Evolutionary conservation across 2,329 filamentous ascomycete species (phyloP).

Genomic region (Aspergillus terreus): DNA sequence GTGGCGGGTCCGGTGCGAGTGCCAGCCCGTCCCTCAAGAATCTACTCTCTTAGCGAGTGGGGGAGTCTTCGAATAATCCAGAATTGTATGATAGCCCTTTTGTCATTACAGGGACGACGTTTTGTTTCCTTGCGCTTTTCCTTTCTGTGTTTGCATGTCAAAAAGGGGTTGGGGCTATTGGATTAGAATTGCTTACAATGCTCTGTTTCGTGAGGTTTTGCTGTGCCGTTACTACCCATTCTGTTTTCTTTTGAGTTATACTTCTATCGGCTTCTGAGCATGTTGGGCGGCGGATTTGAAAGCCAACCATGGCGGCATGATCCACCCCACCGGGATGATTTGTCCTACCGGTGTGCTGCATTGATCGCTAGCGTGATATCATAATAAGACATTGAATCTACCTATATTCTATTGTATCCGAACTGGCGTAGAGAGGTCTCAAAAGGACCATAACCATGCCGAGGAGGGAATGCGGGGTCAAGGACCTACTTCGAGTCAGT

Average conservation of each 20-base stretch:
- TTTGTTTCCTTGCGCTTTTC: constrained; percentile 1
- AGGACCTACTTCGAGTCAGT: too few relatives aligned
- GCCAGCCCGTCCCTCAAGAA: constrained; percentile 74
- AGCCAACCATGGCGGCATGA: too few relatives aligned
- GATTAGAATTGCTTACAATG: constrained; percentile 3
- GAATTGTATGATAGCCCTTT: constrained; percentile 16
- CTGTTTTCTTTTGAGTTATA: constrained; percentile 2
- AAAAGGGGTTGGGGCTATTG: constrained; percentile 8
- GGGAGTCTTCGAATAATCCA: neutral
- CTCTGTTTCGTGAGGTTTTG: neutral
- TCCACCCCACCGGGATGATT: neutral
- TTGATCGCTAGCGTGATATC: neutral
- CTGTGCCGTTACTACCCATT: neutral
- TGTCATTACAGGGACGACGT: constrained; percentile 1
- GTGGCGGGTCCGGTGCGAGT: constrained; percentile 58
- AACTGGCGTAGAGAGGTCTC: too few relatives aligned
- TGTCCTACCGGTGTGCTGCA: neutral
- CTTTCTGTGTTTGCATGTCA: constrained; percentile 6
- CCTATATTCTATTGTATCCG: too few relatives aligned
- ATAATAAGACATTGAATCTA: too few relatives aligned
- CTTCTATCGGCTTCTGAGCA: neutral
- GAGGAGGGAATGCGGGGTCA: too few relatives aligned
- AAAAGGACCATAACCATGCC: too few relatives aligned
- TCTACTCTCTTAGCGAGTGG: constrained; percentile 58
- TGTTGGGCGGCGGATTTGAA: too few relatives aligned